Evolutionary conservation across 192 early-diverging fungal genomes (phyloP), one percentile per base, ranked within the genome.

Genomic region (Umbelopsis sp.): DNA sequence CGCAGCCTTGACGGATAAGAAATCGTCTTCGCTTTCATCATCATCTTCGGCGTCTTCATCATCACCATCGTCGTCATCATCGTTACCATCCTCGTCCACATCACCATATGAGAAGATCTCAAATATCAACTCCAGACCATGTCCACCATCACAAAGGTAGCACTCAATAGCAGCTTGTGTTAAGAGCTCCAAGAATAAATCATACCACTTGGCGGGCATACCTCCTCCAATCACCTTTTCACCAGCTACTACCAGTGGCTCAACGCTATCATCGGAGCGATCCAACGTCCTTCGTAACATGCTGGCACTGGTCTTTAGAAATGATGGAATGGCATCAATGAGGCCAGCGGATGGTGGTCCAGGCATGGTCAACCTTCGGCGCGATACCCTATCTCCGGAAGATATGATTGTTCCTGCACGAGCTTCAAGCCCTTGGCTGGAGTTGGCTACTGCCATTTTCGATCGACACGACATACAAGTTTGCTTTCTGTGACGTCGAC

Each of bases 71-170:
- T 35, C 64, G 9, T 70, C 44, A 51, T 70, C 47, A 0, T 58
- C 58, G 30, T 79, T 77, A 41, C 82, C 82, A 15, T 70, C 74
- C 15, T 81, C 75, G n/a, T 77, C 70, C 12, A 82, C 79, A 70
- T 86, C 82, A 27, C 84, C 84, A 69, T 83, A 86, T 0, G 82
- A 83, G 50, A 86, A 86, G 25, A 86, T 81, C 45, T 86, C 84
- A 52, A 81, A 72, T 46, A 86, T 79, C 8, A 75, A 72, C 8
- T 86, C 84, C 25, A 83, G 58, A 3, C 84, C 82, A 16, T 69
- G 41, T 13, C 71, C 74, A 9, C 74, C 78, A 75, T 86, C 84
- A 33, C 84, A 86, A 22, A 86, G 73, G 44, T 82, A 86, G 18
- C 76, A 75, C 69, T 86, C 82, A 35, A 86, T 82, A 9, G 81